Percentiles rank a stretch among this genome's conserved stretches.
Conservation (phyloP, 306 rosid genomes). For the Sphenostylis stenocarpa region DNA sequence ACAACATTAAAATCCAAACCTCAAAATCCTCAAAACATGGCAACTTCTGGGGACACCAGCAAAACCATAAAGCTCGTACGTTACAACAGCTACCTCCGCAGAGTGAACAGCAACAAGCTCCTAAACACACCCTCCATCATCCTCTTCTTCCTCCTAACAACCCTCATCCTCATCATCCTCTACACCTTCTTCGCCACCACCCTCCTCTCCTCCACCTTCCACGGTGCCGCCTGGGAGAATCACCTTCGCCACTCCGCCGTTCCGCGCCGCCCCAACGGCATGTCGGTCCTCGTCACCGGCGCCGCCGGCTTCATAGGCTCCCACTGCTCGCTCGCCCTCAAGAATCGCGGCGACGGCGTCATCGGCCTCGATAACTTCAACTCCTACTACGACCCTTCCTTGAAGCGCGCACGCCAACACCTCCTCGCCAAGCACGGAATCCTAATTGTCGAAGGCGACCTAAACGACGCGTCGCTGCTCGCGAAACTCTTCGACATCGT, state of each 20-base stretch:
- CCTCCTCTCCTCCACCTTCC: constrained; percentile 65
- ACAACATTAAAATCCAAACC: no score
- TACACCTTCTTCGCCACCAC: constrained; percentile 57
- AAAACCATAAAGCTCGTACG: constrained; percentile 83
- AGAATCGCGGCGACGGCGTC: constrained; percentile 89
- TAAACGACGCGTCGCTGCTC: constrained; percentile 74
- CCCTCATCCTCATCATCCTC: constrained; percentile 59
- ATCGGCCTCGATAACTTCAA: constrained; percentile 87
- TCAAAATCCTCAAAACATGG: no score
- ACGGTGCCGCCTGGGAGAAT: constrained; percentile 72
- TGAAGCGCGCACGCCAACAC: constrained; percentile 67
- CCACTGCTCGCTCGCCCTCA: constrained; percentile 76
- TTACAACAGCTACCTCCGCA: constrained; percentile 78
- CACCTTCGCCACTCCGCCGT: constrained; percentile 76
- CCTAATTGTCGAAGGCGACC: constrained; percentile 69
- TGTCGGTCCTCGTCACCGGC: constrained; percentile 82
- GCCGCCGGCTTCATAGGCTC: constrained; percentile 81
- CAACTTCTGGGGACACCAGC: constrained; percentile 44
- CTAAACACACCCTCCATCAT: constrained; percentile 77
- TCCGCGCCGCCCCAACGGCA: constrained; percentile 69
- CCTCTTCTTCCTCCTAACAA: constrained; percentile 68
- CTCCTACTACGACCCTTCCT: constrained; percentile 76
- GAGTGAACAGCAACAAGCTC: constrained; percentile 74
- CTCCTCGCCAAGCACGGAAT: constrained; percentile 53
- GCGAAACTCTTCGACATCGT: constrained; percentile 76